Conservation (phyloP, 805 yeast genomes). For the Ogataea trehalophila region DNA sequence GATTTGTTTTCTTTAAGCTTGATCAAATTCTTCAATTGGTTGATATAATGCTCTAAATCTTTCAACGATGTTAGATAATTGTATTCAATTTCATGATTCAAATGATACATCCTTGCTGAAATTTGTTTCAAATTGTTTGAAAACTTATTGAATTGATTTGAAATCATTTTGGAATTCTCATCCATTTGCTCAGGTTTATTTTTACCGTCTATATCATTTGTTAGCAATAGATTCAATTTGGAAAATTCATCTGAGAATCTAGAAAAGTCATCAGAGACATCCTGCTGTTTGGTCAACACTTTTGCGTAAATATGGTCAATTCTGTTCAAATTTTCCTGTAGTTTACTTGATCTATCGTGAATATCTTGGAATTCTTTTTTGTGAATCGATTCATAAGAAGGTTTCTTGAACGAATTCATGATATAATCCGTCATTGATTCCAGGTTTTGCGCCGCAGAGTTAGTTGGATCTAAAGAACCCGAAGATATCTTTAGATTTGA, state of each 20-base stretch:
- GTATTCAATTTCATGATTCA: constrained; percentile 57
- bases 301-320: constrained; percentile 75
- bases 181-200: constrained; percentile 18
- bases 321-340: constrained; percentile 76
- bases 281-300: constrained; percentile 66
- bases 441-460: constrained; percentile 29
- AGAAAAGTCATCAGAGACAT: constrained; percentile 66
- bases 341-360: constrained; percentile 72
- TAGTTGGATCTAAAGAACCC: constrained; percentile 16
- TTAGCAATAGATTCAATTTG: constrained; percentile 46
- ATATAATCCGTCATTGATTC: constrained; percentile 88
- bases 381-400: constrained; percentile 46
- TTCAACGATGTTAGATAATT: constrained; percentile 77
- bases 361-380: constrained; percentile 79
- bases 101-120: constrained; percentile 19
- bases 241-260: constrained; percentile 66
- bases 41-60: constrained; percentile 80
- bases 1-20: constrained; percentile 88
- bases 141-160: constrained; percentile 31
- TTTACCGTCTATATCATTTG: constrained; percentile 31
- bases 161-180: constrained; percentile 20
- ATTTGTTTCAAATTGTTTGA: constrained; percentile 37
- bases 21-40: constrained; percentile 59
- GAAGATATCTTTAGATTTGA: constrained; percentile 43
- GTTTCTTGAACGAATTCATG: constrained; percentile 88